Evolutionary conservation across 1,284 basidiomycete genomes (phyloP).

Genomic region (Fomitopsis schrenkii): DNA sequence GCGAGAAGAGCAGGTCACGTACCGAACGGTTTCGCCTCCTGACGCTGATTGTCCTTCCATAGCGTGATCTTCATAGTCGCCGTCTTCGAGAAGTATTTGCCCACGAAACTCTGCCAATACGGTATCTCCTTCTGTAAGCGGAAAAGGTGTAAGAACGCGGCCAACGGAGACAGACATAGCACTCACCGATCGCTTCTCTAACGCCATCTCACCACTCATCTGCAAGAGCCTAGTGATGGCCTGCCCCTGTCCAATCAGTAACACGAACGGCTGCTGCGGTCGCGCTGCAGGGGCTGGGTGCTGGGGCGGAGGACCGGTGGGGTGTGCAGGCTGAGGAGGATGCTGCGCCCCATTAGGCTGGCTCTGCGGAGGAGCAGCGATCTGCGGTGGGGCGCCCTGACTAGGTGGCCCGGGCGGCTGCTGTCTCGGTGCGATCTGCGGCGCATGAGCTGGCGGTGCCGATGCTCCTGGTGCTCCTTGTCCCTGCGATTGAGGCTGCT

Average conservation of each 20-base stretch:
- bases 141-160: background rate
- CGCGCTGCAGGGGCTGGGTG: background rate
- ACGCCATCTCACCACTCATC: constrained; percentile 44
- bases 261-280: background rate
- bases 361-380: constrained; percentile 19
- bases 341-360: constrained; percentile 5
- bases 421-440: constrained; percentile 18
- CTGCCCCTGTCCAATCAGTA: constrained; percentile 48
- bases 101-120: constrained; percentile 61
- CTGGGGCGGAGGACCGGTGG: background rate
- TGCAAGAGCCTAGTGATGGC: constrained; percentile 57
- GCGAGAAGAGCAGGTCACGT: constrained; percentile 20
- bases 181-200: background rate
- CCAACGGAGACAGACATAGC: background rate
- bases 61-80: constrained; percentile 70
- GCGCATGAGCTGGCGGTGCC: constrained; percentile 14
- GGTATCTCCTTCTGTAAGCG: constrained; percentile 46
- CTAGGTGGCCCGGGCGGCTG: constrained; percentile 2
- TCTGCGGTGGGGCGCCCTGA: constrained; percentile 16
- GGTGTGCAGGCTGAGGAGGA: background rate
- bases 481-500: constrained; percentile 16
- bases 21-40: constrained; percentile 80
- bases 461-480: constrained; percentile 1
- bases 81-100: constrained; percentile 61
- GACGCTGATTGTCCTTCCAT: constrained; percentile 74